Percentiles rank a stretch among this genome's conserved stretches.
phyloP scores from a whole-genome alignment of 1,284 basidiomycete genomes.

The Prillingera fragicola region DNA sequence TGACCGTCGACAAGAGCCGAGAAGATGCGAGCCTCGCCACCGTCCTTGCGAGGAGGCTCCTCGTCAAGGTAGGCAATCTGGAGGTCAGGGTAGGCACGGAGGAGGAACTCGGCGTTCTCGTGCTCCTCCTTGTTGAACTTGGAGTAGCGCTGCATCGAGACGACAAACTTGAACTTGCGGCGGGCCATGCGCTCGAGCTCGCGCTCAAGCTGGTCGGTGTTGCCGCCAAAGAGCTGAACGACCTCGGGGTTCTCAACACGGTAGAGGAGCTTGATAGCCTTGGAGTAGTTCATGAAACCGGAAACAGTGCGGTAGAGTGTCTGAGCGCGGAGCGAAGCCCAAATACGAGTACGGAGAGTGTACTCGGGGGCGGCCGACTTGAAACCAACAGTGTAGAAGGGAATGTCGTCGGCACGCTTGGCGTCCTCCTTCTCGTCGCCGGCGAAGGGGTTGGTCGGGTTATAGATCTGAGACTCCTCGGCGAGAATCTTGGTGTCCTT shows the following conservation, averaged over 20 bases:
- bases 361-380: slow-evolving; percentile 98
- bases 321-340: slow-evolving; percentile 96
- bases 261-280: slow-evolving; percentile 99
- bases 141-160: slow-evolving; percentile 98
- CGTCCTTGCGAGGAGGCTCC: slow-evolving; percentile 87
- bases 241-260: slow-evolving; percentile 99
- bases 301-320: slow-evolving; percentile 98
- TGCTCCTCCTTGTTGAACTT: slow-evolving; percentile 99
- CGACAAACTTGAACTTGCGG: slow-evolving; percentile 98
- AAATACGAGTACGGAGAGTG: slow-evolving; percentile 96
- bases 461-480: slow-evolving; percentile 85
- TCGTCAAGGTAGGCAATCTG: slow-evolving; percentile 99
- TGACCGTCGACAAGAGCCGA: slow-evolving; percentile 96
- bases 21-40: slow-evolving; percentile 90
- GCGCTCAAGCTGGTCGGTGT: slow-evolving; percentile 93
- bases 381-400: slow-evolving; percentile 99
- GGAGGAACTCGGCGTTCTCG: slow-evolving; percentile 96
- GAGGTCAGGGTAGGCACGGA: slow-evolving; percentile 97
- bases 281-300: slow-evolving; percentile 99
- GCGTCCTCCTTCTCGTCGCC: slow-evolving; percentile 74
- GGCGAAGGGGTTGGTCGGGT: slow-evolving; percentile 61
- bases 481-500: slow-evolving; percentile 99
- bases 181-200: slow-evolving; percentile 96
- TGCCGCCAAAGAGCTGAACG: slow-evolving; percentile 92
- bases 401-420: slow-evolving; percentile 86